Base-by-base conservation (phyloP, 257 asterid genomes). In the Osmanthus fragrans region DNA sequence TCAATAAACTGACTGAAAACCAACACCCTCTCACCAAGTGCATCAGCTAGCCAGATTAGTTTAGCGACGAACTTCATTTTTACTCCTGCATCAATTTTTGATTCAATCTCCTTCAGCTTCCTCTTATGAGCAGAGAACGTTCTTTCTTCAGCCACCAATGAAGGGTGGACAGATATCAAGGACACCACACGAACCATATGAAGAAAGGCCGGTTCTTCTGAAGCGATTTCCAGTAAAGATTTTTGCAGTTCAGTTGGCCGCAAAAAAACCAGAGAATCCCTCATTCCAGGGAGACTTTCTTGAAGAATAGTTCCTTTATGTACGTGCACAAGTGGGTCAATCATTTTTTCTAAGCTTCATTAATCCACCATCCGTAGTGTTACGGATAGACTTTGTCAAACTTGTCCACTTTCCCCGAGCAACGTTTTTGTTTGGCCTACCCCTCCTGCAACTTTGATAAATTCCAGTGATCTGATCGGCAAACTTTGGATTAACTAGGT, bases 131-230 rank as follows among this genome's bases (percentile, higher is more conserved):
- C 32, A 11, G 68, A 6, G 74, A 79, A 84, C 37, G 49, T 79
- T 4, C 30, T 25, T 2, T 1, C 36, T 1, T 21, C 77, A 10
- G 82, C 69, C 34, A 80, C 73, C 10, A 94, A 51, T 0, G 94
- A 88, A n/a, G 97, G 99, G 74, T 95, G 99, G 12, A 93, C 88
- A 7, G 97, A 89, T 34, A 90, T 73, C 40, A 87, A 68, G 47
- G 98, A 83, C 75, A 90, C 87, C 39, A 84, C 51, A 49, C 73
- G 81, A 42, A 64, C 80, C 76, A 69, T 79, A 2, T 81, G 75
- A 7, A 92, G 74, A 15, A 74, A 13, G 4, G 16, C 25, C 4
- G 0, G 16, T 21, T 49, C 74, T 9, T 49, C 73, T 32, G 72
- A 27, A 5, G 87, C 82, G 5, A n/a, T 39, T 71, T 82, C 72